phyloP scores from a whole-genome alignment of 2,329 filamentous ascomycete genomes.

The Aspergillus glaucus region DNA sequence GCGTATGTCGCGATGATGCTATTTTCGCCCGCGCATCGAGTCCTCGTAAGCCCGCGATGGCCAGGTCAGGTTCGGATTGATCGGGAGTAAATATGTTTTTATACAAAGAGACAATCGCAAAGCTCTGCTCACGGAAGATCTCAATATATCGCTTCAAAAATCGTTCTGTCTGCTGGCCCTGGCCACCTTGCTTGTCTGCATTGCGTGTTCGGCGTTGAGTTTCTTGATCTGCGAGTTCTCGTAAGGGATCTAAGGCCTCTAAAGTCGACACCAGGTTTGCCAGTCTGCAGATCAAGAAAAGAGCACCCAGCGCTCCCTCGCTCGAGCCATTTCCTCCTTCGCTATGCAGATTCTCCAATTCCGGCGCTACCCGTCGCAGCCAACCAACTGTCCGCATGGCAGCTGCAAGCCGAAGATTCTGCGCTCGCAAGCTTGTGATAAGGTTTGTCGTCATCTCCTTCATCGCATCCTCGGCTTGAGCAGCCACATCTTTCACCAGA shows the following conservation, averaged over 20 bases:
- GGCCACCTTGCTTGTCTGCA: conserved; percentile 20
- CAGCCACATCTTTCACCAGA: conserved; percentile 64
- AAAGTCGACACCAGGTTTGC: conserved; percentile 73
- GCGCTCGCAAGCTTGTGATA: conserved; percentile 67
- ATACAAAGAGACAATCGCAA: conserved; percentile 91
- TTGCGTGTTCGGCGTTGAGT: conserved; percentile 41
- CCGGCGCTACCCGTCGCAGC: conserved; percentile 79
- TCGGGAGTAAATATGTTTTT: conserved; percentile 74
- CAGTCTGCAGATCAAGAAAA: conserved; percentile 83
- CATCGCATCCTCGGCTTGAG: conserved; percentile 80
- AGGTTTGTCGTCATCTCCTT: conserved; percentile 81
- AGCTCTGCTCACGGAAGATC: conserved; percentile 95
- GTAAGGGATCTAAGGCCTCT: conserved; percentile 74
- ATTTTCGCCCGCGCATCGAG: conserved; percentile 22
- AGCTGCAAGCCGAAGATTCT: conserved; percentile 77
- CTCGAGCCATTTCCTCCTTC: conserved; percentile 21
- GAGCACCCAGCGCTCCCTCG: conserved; percentile 69
- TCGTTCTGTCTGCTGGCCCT: conserved; percentile 86
- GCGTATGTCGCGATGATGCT: conserved; percentile 14
- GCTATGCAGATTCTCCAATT: conserved; percentile 52
- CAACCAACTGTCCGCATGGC: conserved; percentile 88
- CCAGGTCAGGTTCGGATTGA: conserved; percentile 28
- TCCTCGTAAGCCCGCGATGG: conserved; percentile 20
- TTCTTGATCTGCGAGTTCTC: conserved; percentile 86
- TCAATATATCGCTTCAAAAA: conserved; percentile 95